Conservation (phyloP, 768 basidiomycete genomes). For the Punctularia strigosozonata region DNA sequence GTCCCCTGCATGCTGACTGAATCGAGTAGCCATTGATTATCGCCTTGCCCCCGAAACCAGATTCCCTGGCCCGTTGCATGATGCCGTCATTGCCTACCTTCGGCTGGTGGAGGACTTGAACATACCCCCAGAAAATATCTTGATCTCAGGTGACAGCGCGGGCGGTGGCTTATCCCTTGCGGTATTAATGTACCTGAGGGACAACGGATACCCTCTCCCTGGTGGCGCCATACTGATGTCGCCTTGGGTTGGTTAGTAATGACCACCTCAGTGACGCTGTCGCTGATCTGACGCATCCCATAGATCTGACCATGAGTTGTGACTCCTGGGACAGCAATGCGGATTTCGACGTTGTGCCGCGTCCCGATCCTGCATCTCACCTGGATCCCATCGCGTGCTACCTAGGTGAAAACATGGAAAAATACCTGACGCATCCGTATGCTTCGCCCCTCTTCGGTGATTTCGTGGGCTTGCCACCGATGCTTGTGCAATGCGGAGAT, state of each 20-base stretch:
- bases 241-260: constrained; percentile 83
- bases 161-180: constrained; percentile 85
- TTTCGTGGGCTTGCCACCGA: constrained; percentile 73
- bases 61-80: constrained; percentile 84
- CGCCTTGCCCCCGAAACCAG: constrained; percentile 90
- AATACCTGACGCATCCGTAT: constrained; percentile 92
- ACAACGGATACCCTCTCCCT: constrained; percentile 77
- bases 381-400: constrained; percentile 93
- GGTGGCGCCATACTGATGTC: constrained; percentile 83
- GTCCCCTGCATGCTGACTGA: neutral
- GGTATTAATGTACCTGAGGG: constrained; percentile 87
- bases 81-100: constrained; percentile 80
- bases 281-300: constrained; percentile 1
- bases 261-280: neutral
- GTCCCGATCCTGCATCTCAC: constrained; percentile 64
- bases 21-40: constrained; percentile 72
- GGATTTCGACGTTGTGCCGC: constrained; percentile 71
- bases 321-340: constrained; percentile 96
- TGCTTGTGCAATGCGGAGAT: constrained; percentile 88
- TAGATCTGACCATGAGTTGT: constrained; percentile 93
- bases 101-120: constrained; percentile 79
- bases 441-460: constrained; percentile 92
- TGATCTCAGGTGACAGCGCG: constrained; percentile 86
- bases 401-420: constrained; percentile 67
- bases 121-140: constrained; percentile 85